phyloP scores from a whole-genome alignment of 805 yeast species.

The Lipomyces kockii region DNA sequence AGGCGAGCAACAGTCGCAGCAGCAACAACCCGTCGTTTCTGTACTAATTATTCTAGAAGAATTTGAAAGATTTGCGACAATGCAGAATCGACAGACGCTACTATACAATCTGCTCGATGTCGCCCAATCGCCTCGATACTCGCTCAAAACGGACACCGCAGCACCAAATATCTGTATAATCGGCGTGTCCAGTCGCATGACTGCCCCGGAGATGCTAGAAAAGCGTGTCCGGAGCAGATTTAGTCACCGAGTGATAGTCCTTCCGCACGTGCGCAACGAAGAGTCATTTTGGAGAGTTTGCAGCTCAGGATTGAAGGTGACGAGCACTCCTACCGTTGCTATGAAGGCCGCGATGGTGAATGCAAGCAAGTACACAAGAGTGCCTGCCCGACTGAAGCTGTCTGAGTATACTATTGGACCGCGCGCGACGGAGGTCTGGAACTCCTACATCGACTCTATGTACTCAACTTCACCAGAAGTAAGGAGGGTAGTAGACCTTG shows the following conservation, averaged over 20 bases:
- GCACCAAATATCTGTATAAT: slow-evolving; percentile 74
- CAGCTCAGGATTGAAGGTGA: slow-evolving; percentile 39
- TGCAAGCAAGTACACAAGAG: neutral
- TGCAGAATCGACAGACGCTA: slow-evolving; percentile 75
- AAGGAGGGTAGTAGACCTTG: slow-evolving; percentile 16
- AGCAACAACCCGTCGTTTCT: slow-evolving; percentile 49
- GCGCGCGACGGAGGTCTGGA: slow-evolving; percentile 11
- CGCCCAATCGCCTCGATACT: slow-evolving; percentile 60
- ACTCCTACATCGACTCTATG: slow-evolving; percentile 8
- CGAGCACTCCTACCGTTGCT: neutral
- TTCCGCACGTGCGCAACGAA: slow-evolving; percentile 56
- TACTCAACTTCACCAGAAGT: neutral
- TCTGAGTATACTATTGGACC: neutral
- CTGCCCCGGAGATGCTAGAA: slow-evolving; percentile 79
- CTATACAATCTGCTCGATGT: slow-evolving; percentile 87
- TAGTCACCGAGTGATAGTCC: slow-evolving; percentile 69
- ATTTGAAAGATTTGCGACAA: slow-evolving; percentile 72
- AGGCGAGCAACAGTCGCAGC: slow-evolving; percentile 28
- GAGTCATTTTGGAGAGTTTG: slow-evolving; percentile 59
- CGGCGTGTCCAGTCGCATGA: slow-evolving; percentile 76
- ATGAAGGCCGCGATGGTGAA: neutral
- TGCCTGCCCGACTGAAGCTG: slow-evolving; percentile 3
- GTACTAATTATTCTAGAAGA: slow-evolving; percentile 83
- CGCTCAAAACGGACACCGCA: slow-evolving; percentile 38
- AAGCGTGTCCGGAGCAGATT: slow-evolving; percentile 90